phyloP scores from a whole-genome alignment of 2,329 filamentous ascomycete genomes.

The Aureobasidium sp. region DNA sequence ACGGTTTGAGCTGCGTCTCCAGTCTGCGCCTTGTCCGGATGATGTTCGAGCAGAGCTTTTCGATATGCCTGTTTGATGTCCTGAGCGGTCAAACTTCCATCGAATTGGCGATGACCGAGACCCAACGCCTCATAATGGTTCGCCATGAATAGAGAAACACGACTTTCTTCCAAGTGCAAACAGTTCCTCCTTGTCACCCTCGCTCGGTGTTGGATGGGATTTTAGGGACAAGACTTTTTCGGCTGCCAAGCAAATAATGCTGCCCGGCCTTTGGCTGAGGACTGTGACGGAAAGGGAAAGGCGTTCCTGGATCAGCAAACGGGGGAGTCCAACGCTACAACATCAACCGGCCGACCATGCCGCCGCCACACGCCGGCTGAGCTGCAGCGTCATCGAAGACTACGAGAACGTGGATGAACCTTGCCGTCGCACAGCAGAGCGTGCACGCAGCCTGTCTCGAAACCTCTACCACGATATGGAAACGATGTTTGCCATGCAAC shows the following conservation, averaged over 20 bases:
- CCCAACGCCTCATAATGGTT: slow-evolving; percentile 25
- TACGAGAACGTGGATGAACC: slow-evolving; percentile 7
- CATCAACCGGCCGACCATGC: not conserved
- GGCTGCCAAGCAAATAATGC: slow-evolving; percentile 5
- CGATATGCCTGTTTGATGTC: slow-evolving; percentile 49
- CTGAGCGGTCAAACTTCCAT: slow-evolving; percentile 15
- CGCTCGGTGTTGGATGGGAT: not conserved
- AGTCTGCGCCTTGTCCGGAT: slow-evolving; percentile 45
- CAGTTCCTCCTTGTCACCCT: not conserved
- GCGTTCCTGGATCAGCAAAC: slow-evolving; percentile 5
- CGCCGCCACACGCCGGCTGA: slow-evolving; percentile 10
- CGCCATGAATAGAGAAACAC: slow-evolving; percentile 9
- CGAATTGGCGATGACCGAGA: slow-evolving; percentile 18
- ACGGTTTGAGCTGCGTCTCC: slow-evolving; percentile 32
- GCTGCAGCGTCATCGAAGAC: slow-evolving; percentile 1
- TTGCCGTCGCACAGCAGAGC: slow-evolving; percentile 3
- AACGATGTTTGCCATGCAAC: not conserved
- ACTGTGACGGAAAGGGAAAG: not conserved
- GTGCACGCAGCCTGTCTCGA: not conserved
- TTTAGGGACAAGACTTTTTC: slow-evolving; percentile 3
- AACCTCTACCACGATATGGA: not conserved
- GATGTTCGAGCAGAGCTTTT: slow-evolving; percentile 46
- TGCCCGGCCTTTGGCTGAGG: slow-evolving; percentile 5
- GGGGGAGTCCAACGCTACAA: slow-evolving; percentile 5
- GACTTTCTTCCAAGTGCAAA: not conserved